Evolutionary conservation across 352 stramenopile genomes (phyloP), one percentile per base, ranked within the genome.

Genomic region (Phytopythium ostracodes): DNA sequence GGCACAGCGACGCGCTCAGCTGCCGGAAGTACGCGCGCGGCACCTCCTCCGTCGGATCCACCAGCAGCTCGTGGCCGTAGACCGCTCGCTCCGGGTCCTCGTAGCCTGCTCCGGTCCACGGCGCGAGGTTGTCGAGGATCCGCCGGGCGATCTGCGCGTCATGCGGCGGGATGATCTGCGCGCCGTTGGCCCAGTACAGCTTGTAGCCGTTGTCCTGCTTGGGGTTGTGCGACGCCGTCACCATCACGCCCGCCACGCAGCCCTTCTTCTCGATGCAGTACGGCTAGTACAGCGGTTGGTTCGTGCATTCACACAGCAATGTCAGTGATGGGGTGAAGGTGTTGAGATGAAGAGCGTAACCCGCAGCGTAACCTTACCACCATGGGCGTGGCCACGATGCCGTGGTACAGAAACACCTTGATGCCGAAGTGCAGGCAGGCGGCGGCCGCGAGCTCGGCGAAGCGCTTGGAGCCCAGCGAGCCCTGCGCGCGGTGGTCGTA

Each of bases 201-300:
- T 99, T 99, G 83, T 99, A 99, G 42, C 97, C 97, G 76, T 98
- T 95, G 84, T 99, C 97, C 9, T 65, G 75, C 73, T 98, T 99
- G 10, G 97, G 97, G 84, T 99, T 99, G 77, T 99, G 97, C 56
- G 92, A 98, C 22, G 97, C 97, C 27, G 94, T 98, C 50, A 98
- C 90, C 92, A 98, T 98, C 35, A 98, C 80, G 25, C 94, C 94
- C 3, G 84, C 88, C 4, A 81, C 86, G 38, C 85, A 93, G 38
- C 75, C 61, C 62, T 91, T 91, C 53, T 91, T 75, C 59, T 95
- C 73, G 15, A 96, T 88, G 62, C 71, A 87, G 59, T 89, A 96
- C 17, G 87, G 87, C 59, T 74, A 33, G 42, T 56, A 24, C 12
- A 36, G 11, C 9, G 47, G n/a, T n/a, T n/a, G n/a, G n/a, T n/a